These are phyloP conservation scores for Fusarium sp. DNA, from an alignment of 2,329 filamentous ascomycete genomes.

Conservation along the genomic window DNA sequence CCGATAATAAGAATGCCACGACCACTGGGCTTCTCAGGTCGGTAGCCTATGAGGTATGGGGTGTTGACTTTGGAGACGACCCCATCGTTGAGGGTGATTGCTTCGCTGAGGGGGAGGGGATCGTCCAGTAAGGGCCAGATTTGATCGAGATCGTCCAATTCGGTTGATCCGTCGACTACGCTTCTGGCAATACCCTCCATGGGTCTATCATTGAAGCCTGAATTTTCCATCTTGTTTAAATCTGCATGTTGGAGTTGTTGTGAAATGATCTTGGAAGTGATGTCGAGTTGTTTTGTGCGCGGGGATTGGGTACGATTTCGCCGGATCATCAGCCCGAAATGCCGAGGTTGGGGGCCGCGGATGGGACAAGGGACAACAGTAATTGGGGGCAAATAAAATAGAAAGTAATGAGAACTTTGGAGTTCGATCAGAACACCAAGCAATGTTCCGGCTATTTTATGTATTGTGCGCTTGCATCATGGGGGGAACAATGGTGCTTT, in stretches of 20 bases:
- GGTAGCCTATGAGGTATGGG: slow-evolving; percentile 38
- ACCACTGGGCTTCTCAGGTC: slow-evolving; percentile 26
- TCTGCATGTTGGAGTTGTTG: not conserved
- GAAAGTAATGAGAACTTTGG: no score
- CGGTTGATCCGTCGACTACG: not conserved
- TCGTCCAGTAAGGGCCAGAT: slow-evolving; percentile 32
- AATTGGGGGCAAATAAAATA: no score
- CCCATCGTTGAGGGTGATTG: slow-evolving; percentile 34
- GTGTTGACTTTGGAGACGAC: slow-evolving; percentile 33
- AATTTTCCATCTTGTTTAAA: not conserved
- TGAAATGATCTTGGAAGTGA: fast-evolving
- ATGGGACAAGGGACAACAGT: not conserved
- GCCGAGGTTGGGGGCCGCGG: not conserved
- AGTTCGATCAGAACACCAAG: fast-evolving
- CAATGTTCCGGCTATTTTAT: fast-evolving
- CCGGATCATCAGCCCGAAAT: slow-evolving; percentile 35
- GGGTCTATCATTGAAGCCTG: not conserved
- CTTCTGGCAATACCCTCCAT: fast-evolving
- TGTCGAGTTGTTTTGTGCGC: not conserved
- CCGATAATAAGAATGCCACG: slow-evolving; percentile 34
- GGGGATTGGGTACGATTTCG: slow-evolving; percentile 26
- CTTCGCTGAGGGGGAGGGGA: slow-evolving; percentile 13
- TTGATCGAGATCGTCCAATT: slow-evolving; percentile 8
- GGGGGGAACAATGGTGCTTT: no score
- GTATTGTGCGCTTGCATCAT: fast-evolving